phyloP scores from a whole-genome alignment of 1,139 yeast species.

The Wickerhamomyces sp. region DNA sequence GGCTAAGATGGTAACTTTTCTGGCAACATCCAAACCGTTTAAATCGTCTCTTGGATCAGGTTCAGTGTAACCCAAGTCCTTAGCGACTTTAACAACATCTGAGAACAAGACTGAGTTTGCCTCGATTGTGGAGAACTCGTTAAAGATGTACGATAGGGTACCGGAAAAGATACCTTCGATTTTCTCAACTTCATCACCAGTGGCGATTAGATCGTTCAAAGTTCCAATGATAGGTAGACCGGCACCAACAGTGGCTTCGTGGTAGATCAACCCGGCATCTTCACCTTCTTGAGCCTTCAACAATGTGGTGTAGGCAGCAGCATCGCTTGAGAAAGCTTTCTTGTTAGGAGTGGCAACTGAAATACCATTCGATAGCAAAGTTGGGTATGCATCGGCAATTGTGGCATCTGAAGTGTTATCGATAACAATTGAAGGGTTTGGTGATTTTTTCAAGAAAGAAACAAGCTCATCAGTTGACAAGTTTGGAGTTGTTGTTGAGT shows the following conservation, averaged over 20 bases:
- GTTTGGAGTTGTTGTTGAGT: slow-evolving; percentile 43
- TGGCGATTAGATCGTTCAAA: slow-evolving; percentile 75
- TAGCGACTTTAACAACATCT: slow-evolving; percentile 84
- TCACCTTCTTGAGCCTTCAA: slow-evolving; percentile 47
- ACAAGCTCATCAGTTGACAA: slow-evolving; percentile 54
- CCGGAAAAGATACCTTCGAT: slow-evolving; percentile 98
- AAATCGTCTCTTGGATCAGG: slow-evolving; percentile 99
- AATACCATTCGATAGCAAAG: slow-evolving; percentile 68
- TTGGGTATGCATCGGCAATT: slow-evolving; percentile 73
- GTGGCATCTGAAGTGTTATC: slow-evolving; percentile 88
- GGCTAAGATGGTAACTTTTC: slow-evolving; percentile 93
- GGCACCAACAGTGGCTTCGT: slow-evolving; percentile 99
- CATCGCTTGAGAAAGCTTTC: slow-evolving; percentile 88
- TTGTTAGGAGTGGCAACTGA: slow-evolving; percentile 98
- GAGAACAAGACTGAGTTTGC: slow-evolving; percentile 69
- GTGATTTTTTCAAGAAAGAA: slow-evolving; percentile 57
- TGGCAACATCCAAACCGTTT: slow-evolving; percentile 96
- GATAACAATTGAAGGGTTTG: slow-evolving; percentile 74
- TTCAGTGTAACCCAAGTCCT: slow-evolving; percentile 91
- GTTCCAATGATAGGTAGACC: slow-evolving; percentile 93
- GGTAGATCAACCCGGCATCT: slow-evolving; percentile 79
- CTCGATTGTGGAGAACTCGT: slow-evolving; percentile 75
- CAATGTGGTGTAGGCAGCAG: slow-evolving; percentile 70
- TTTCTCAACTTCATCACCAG: slow-evolving; percentile 88
- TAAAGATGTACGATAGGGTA: slow-evolving; percentile 92